Evolutionary conservation across 352 stramenopile genomes (phyloP).

Genomic region (Phytopythium sindhum): DNA sequence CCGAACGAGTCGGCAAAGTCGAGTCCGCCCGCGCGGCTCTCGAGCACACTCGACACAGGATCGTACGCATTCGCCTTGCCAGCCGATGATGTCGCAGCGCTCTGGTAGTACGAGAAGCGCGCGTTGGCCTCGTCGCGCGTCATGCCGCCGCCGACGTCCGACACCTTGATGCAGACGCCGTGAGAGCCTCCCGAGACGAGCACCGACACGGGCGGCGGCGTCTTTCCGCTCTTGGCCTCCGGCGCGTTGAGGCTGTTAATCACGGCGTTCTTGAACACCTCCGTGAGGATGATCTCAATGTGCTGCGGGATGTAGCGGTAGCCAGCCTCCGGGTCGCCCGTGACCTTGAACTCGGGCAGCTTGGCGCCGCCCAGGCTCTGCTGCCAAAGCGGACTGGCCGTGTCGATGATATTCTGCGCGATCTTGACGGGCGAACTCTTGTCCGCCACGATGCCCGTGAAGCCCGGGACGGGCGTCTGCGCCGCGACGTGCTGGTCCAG

Average conservation of each 20-base stretch:
- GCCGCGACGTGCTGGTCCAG: conserved; percentile 76
- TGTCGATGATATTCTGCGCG: conserved; percentile 47
- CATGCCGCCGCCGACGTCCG: conserved; percentile 69
- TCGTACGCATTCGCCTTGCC: conserved; percentile 43
- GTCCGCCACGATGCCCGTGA: conserved; percentile 63
- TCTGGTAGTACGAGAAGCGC: conserved; percentile 61
- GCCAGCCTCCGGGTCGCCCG: conserved; percentile 44
- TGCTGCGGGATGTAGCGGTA: conserved; percentile 83
- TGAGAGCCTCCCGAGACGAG: conserved; percentile 61
- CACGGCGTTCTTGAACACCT: conserved; percentile 81
- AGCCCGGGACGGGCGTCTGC: conserved; percentile 50
- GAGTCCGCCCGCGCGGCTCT: conserved; percentile 57
- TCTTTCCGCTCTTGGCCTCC: conserved; percentile 8
- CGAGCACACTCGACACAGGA: conserved; percentile 63
- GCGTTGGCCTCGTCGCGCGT: conserved; percentile 70
- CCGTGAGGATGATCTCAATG: conserved; percentile 77
- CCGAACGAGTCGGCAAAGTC: conserved; percentile 85
- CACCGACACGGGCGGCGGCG: conserved; percentile 54
- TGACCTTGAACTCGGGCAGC: conserved; percentile 58
- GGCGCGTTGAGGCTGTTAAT: conserved; percentile 57
- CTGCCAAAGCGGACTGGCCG: conserved; percentile 54
- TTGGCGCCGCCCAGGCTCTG: conserved; percentile 37
- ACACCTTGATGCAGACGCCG: conserved; percentile 81
- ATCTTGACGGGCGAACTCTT: conserved; percentile 68
- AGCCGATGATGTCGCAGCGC: conserved; percentile 12